phyloP scores from a whole-genome alignment of 495 filamentous ascomycete genomes.

The Bryoglossum gracile region DNA sequence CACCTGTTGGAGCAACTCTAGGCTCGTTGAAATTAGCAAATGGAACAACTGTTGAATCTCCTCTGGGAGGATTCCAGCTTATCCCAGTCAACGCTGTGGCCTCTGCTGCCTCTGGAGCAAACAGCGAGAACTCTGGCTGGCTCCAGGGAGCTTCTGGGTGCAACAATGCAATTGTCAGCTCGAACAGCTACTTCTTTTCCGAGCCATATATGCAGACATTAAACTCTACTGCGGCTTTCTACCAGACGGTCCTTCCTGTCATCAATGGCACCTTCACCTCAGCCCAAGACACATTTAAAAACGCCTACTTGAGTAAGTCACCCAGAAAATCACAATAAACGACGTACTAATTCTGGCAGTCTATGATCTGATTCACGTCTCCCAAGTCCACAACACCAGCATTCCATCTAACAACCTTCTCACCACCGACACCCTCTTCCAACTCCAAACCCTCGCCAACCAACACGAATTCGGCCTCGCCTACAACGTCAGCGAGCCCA shows the following conservation, averaged over 20 bases:
- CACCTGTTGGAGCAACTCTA: conserved; percentile 49
- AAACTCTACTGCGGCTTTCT: conserved; percentile 15
- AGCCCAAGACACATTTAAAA: conserved; percentile 19
- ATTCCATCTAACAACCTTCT: conserved; percentile 32
- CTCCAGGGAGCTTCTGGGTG: conserved; percentile 21
- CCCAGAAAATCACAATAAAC: background rate
- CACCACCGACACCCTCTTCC: conserved; percentile 40
- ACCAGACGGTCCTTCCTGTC: conserved; percentile 25
- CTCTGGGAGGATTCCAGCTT: conserved; percentile 71
- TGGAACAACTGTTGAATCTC: conserved; percentile 46
- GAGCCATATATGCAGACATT: conserved; percentile 16
- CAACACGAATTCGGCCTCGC: conserved; percentile 61
- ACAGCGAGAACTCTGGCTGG: conserved; percentile 25
- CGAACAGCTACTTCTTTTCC: conserved; percentile 48
- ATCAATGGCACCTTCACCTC: conserved; percentile 19
- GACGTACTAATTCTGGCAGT: conserved; percentile 40
- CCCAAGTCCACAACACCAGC: conserved; percentile 59
- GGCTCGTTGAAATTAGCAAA: conserved; percentile 51
- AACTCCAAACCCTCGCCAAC: conserved; percentile 59
- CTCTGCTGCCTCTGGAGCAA: conserved; percentile 39
- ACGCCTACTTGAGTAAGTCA: conserved; percentile 19
- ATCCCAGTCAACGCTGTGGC: conserved; percentile 55
- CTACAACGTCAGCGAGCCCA: conserved; percentile 34
- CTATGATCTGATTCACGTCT: conserved; percentile 70
- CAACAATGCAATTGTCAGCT: conserved; percentile 57